Evolutionary conservation across 257 asterid genomes (phyloP).

Genomic region (Gynochthodes officinalis): DNA sequence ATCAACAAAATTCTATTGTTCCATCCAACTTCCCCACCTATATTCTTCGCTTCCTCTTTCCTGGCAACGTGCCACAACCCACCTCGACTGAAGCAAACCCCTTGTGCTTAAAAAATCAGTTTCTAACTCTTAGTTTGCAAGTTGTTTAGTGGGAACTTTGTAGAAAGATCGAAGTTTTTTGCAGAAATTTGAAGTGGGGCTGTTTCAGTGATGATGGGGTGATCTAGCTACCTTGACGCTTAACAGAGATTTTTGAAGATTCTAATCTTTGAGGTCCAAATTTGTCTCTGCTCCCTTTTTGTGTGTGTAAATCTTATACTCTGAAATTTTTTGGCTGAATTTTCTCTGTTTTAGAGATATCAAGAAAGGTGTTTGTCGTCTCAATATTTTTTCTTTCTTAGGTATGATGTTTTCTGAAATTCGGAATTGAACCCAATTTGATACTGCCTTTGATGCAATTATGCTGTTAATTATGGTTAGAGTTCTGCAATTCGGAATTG

Average conservation of each 20-base stretch:
- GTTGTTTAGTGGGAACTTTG: neutral
- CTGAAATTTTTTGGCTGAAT: too few relatives aligned
- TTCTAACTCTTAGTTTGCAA: neutral
- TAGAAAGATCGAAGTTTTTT: conserved; percentile 6
- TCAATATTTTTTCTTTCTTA: too few relatives aligned
- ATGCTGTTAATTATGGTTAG: neutral
- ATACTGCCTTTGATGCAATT: neutral
- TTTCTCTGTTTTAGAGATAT: too few relatives aligned
- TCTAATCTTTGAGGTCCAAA: neutral
- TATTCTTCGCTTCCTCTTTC: neutral
- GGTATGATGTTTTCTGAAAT: neutral
- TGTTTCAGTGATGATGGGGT: neutral
- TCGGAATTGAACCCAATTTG: neutral
- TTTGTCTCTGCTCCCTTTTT: neutral
- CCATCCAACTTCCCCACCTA: neutral
- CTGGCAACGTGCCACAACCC: neutral
- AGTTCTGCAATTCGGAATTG: too few relatives aligned
- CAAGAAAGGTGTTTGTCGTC: too few relatives aligned
- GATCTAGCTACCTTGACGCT: neutral
- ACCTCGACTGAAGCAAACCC: neutral
- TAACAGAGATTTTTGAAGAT: neutral
- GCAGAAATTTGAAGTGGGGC: neutral
- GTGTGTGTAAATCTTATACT: too few relatives aligned
- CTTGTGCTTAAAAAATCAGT: neutral
- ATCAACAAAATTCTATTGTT: neutral